Percentiles rank a stretch among this genome's conserved stretches.
Evolutionary conservation across 768 basidiomycete species (phyloP).

Genomic region (Suillus hirtellus): DNA sequence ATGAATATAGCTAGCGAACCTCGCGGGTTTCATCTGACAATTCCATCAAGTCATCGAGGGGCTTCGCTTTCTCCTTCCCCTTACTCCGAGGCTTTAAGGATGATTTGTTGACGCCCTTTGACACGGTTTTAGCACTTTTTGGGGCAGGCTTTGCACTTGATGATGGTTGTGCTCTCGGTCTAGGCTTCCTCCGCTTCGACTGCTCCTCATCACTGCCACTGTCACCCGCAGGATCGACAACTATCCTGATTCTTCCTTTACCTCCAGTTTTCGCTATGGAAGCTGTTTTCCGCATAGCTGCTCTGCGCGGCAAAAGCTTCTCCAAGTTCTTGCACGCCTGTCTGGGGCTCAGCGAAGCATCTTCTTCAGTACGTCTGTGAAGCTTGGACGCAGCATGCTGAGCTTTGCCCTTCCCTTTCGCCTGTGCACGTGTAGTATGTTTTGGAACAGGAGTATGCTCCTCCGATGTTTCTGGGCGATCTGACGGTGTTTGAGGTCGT

Average conservation of each 20-base stretch:
- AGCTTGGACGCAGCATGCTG: background rate
- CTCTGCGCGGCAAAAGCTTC: conserved; percentile 24
- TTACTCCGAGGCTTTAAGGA: background rate
- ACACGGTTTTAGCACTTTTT: conserved; percentile 20
- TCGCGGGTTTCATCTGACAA: conserved; percentile 34
- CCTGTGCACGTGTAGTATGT: conserved; percentile 14
- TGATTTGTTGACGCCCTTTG: conserved; percentile 1
- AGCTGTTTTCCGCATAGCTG: conserved; percentile 28
- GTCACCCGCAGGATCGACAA: conserved; percentile 11
- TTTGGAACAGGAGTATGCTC: conserved; percentile 9
- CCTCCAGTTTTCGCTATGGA: conserved; percentile 17
- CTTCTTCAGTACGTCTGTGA: conserved; percentile 14
- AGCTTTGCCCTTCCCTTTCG: conserved; percentile 5
- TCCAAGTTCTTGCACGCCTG: conserved; percentile 7
- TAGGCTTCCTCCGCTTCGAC: conserved; percentile 17
- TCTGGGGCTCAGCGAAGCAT: background rate
- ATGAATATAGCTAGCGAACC: conserved; percentile 15
- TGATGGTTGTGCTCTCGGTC: conserved; percentile 15
- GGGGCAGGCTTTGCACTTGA: conserved; percentile 15
- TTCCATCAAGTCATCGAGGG: conserved; percentile 26
- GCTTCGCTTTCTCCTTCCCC: conserved; percentile 28
- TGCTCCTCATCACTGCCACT: conserved; percentile 24
- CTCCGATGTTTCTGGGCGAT: conserved; percentile 15
- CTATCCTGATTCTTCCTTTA: conserved; percentile 14
- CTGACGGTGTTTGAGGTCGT: conserved; percentile 11